A percentile compares a stretch with the other conserved stretches of the same genome.
Evolutionary conservation across 768 basidiomycete genomes (phyloP).

Genomic region (Coprinopsis strossmayeri): DNA sequence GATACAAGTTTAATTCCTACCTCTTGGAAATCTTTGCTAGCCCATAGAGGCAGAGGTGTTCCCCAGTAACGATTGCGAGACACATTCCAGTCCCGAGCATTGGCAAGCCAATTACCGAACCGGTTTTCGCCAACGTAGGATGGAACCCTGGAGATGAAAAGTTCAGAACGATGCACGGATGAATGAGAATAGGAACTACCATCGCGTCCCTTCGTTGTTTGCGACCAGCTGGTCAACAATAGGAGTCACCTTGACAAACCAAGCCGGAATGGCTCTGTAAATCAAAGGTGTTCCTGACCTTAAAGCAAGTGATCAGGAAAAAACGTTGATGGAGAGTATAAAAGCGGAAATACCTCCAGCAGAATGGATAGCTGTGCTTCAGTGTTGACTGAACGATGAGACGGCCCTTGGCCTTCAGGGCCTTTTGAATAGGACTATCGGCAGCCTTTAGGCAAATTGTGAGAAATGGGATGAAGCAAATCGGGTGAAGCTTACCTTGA

Average conservation of each 20-base stretch:
- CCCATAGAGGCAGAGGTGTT: slow-evolving; percentile 96
- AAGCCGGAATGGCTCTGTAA: slow-evolving; percentile 91
- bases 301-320: slow-evolving; percentile 1
- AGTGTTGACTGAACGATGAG: slow-evolving; percentile 83
- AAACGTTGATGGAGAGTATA: no score
- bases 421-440: slow-evolving; percentile 90
- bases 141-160: slow-evolving; percentile 80
- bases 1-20: slow-evolving; percentile 27
- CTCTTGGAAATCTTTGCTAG: slow-evolving; percentile 87
- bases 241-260: slow-evolving; percentile 89
- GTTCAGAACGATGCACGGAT: not conserved
- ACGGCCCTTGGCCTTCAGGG: slow-evolving; percentile 79
- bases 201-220: slow-evolving; percentile 87
- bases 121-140: slow-evolving; percentile 84
- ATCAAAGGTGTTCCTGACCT: slow-evolving; percentile 94
- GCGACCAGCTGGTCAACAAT: slow-evolving; percentile 81
- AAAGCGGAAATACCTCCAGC: slow-evolving; percentile 96
- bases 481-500: slow-evolving; percentile 62
- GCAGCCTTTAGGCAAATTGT: slow-evolving; percentile 52
- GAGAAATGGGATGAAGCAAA: not conserved
- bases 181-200: slow-evolving; percentile 35
- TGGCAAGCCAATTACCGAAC: slow-evolving; percentile 96
- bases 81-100: slow-evolving; percentile 99
- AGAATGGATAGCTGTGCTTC: slow-evolving; percentile 93
- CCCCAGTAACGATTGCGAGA: slow-evolving; percentile 99